Percentiles rank a stretch among this genome's conserved stretches.
Evolutionary conservation across 2,329 filamentous ascomycete genomes (phyloP).

Genomic region (Ilyonectria mors-panacis): DNA sequence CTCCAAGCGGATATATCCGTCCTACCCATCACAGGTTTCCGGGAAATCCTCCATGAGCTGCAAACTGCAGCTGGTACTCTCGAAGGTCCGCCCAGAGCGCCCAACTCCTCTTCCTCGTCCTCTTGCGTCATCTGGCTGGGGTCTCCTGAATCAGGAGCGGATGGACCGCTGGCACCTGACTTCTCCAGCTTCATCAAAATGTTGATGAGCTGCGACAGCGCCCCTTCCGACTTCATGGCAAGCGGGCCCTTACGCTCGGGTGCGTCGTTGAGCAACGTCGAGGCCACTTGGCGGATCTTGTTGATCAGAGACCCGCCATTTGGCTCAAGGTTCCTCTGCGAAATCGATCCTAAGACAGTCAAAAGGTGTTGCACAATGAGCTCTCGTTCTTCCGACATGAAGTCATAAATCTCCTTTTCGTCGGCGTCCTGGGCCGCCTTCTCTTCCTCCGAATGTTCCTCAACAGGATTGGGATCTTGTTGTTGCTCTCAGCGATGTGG

Average conservation of each 20-base stretch:
- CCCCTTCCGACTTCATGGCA: constrained; percentile 75
- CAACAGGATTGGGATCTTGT: constrained; percentile 53
- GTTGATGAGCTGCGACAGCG: constrained; percentile 80
- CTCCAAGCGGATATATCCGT: background rate
- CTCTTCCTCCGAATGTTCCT: constrained; percentile 55
- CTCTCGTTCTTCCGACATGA: constrained; percentile 83
- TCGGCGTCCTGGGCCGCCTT: constrained; percentile 57
- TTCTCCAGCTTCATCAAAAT: constrained; percentile 83
- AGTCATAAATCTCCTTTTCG: constrained; percentile 67
- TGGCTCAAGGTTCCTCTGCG: constrained; percentile 88
- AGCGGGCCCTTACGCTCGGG: constrained; percentile 66
- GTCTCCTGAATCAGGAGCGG: constrained; percentile 50
- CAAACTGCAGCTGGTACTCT: constrained; percentile 83
- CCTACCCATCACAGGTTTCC: constrained; percentile 41
- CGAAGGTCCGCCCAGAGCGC: constrained; percentile 84
- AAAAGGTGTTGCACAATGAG: constrained; percentile 86
- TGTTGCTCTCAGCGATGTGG: constrained; percentile 66
- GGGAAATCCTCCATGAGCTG: constrained; percentile 72
- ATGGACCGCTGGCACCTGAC: constrained; percentile 59
- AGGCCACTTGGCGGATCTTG: constrained; percentile 89
- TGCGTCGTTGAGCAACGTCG: constrained; percentile 78
- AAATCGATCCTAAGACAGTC: constrained; percentile 81
- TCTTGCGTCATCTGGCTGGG: constrained; percentile 63
- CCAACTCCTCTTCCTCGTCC: constrained; percentile 82
- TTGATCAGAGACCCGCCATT: constrained; percentile 77